phyloP scores from a whole-genome alignment of 805 yeast species.

The Candida berthetii region DNA sequence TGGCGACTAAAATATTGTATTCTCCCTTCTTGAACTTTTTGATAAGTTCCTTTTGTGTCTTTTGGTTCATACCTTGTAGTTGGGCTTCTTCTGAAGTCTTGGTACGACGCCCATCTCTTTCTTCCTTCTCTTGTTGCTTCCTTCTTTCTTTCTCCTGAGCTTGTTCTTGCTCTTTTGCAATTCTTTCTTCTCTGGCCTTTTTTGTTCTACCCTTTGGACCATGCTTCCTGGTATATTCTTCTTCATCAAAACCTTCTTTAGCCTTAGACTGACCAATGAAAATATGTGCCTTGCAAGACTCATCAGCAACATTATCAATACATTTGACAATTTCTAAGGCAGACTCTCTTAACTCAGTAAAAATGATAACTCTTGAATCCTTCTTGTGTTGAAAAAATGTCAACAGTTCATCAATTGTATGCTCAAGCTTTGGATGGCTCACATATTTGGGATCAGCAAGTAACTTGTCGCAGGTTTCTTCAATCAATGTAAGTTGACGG shows the following conservation, averaged over 20 bases:
- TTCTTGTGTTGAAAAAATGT: constrained; percentile 42
- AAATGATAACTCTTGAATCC: constrained; percentile 75
- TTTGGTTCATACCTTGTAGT: constrained; percentile 83
- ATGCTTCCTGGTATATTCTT: constrained; percentile 35
- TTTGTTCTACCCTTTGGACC: constrained; percentile 38
- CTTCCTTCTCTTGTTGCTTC: constrained; percentile 25
- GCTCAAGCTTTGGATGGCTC: constrained; percentile 72
- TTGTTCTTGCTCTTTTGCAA: constrained; percentile 23
- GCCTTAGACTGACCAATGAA: constrained; percentile 90
- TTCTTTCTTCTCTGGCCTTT: constrained; percentile 23
- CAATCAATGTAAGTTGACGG: constrained; percentile 37
- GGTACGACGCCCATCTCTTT: constrained; percentile 34
- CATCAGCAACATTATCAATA: constrained; percentile 36
- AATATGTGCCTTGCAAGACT: constrained; percentile 60
- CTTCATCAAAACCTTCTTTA: constrained; percentile 62
- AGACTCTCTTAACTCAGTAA: constrained; percentile 84
- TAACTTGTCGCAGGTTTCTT: constrained; percentile 36
- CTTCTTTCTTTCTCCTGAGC: constrained; percentile 24
- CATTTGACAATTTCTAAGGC: constrained; percentile 79
- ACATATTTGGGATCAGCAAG: constrained; percentile 31
- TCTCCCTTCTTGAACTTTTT: constrained; percentile 65
- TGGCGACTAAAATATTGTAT: constrained; percentile 82
- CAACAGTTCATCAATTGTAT: constrained; percentile 48
- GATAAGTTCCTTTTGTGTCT: constrained; percentile 75
- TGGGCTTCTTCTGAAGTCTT: constrained; percentile 75